Conservation (phyloP, 192 early-diverging fungal species). For the Umbelopsis sp. region DNA sequence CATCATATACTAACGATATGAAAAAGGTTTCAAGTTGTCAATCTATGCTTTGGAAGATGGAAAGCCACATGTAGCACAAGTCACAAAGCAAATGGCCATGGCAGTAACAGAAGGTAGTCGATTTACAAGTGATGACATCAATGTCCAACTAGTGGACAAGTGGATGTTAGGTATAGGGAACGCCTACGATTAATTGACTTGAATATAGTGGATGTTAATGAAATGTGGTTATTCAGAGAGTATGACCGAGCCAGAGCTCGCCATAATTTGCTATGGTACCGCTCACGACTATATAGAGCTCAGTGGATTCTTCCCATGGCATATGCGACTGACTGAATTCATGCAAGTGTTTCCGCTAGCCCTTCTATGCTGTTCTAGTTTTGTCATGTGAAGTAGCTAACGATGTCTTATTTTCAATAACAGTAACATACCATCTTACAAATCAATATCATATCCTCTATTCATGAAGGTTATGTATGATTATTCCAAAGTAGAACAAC, state of each 20-base stretch:
- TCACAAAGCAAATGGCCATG: background rate
- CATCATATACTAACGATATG: background rate
- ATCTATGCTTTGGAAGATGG: slow-evolving; percentile 9
- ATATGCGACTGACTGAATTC: background rate
- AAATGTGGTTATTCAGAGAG: background rate
- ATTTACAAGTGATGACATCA: background rate
- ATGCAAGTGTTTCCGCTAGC: background rate
- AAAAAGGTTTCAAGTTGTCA: background rate
- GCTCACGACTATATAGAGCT: slow-evolving; percentile 12
- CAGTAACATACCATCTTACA: slow-evolving; percentile 16
- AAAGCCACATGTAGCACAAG: background rate
- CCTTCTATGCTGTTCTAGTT: background rate
- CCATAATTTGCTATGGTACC: background rate
- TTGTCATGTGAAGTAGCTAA: no score
- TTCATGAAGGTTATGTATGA: slow-evolving; percentile 4
- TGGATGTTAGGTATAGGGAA: background rate
- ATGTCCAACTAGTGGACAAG: background rate
- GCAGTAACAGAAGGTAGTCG: background rate
- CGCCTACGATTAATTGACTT: no score
- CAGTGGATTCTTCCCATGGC: slow-evolving; percentile 7
- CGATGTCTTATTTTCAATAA: background rate
- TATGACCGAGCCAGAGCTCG: background rate
- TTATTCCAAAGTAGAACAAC: slow-evolving; percentile 23
- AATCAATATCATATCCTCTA: slow-evolving; percentile 10
- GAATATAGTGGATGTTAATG: background rate